Conservation (phyloP, 371 early-diverging fungal genomes). For the Mucor piriformis region DNA sequence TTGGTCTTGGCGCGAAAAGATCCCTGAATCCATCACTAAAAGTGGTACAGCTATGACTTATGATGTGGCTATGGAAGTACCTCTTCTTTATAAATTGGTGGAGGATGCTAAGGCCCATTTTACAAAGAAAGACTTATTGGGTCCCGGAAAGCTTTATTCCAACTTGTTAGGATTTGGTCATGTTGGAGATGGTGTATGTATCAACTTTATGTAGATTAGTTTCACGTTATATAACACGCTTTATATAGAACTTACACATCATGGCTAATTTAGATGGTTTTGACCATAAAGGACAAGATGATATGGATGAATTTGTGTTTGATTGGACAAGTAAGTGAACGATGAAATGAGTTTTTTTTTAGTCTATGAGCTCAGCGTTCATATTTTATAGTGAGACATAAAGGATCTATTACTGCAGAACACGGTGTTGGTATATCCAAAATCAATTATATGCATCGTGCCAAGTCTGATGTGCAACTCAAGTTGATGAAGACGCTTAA, state of each 20-base stretch:
- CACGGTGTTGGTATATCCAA: constrained; percentile 73
- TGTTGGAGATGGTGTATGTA: constrained; percentile 74
- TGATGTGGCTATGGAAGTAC: constrained; percentile 84
- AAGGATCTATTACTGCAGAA: constrained; percentile 70
- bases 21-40: constrained; percentile 38
- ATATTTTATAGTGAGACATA: constrained; percentile 27
- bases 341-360: no score
- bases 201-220: background rate
- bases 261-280: constrained; percentile 71
- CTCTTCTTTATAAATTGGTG: constrained; percentile 79
- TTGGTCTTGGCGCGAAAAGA: constrained; percentile 46
- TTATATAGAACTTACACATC: constrained; percentile 85
- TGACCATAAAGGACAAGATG: constrained; percentile 47
- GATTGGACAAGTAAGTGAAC: constrained; percentile 63
- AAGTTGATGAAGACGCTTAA: constrained; percentile 70
- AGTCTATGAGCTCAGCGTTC: no score
- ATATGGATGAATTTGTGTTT: constrained; percentile 89
- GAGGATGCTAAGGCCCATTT: constrained; percentile 67
- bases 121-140: constrained; percentile 40
- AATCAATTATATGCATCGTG: constrained; percentile 50
- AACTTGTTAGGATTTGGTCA: constrained; percentile 87
- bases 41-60: constrained; percentile 67
- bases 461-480: constrained; percentile 61
- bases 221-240: no score
- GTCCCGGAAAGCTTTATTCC: constrained; percentile 43